These are phyloP conservation scores for Eryngium alpinum DNA, from an alignment of 140 eudicot genomes.

Conservation along the genomic window DNA sequence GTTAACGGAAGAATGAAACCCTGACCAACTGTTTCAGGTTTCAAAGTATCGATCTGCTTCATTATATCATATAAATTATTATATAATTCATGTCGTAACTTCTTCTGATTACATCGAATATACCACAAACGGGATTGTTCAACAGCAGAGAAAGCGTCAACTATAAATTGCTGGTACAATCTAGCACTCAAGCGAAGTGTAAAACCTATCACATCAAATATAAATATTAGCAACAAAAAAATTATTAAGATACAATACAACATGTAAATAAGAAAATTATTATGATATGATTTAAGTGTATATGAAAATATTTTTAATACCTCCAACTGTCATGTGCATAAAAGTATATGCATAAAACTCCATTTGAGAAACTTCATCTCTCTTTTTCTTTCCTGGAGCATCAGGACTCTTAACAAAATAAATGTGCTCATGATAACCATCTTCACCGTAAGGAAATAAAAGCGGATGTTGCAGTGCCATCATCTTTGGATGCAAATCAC, in stretches of 20 bases:
- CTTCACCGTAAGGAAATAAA: neutral
- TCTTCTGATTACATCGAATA: neutral
- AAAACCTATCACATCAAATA: no score
- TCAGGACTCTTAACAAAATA: no score
- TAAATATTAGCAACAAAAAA: no score
- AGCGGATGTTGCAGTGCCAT: neutral
- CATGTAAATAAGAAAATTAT: neutral
- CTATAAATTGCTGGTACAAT: neutral
- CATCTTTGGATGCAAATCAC: neutral
- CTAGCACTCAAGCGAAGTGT: neutral
- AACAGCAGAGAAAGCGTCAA: neutral
- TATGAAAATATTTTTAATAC: no score
- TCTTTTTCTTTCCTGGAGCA: no score
- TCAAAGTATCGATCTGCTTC: neutral
- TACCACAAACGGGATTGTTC: neutral
- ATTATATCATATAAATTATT: neutral
- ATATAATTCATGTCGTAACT: neutral
- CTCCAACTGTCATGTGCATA: no score
- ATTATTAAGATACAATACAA: no score
- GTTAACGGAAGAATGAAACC: neutral
- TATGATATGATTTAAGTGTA: no score
- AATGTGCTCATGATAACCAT: neutral
- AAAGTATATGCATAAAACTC: neutral
- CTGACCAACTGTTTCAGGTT: neutral
- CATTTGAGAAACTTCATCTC: neutral